Evolutionary conservation across 1,284 basidiomycete genomes (phyloP), one percentile per base, ranked within the genome.

Genomic region (Pyrrhoderma lamaoense): DNA sequence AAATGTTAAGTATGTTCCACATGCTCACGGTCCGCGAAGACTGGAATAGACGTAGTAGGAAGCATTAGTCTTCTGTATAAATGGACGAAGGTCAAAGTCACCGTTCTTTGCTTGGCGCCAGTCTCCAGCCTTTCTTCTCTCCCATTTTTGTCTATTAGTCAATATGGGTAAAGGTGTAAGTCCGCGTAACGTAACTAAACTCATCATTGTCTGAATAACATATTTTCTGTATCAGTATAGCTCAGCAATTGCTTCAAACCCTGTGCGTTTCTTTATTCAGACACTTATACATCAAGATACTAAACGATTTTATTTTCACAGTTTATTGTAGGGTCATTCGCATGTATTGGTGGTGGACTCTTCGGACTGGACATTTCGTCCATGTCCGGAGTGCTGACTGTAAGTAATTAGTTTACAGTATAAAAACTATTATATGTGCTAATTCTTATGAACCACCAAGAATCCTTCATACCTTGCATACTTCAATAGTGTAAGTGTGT

Each of bases 291-390:
- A 27, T 16, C 9, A 39, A n/a, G 8, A 19, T 38, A 22, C 3
- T 34, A 8, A 9, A n/a, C n/a, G n/a, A n/a, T n/a, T 39, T 25
- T n/a, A 7, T 35, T 14, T 7, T 22, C n/a, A 7, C 18, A 58
- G 58, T 85, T 85, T 64, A 64, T 85, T 56, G 83, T 85, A 49
- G 85, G 85, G 25, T 79, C 82, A 14, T 88, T 89, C 66, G 84
- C 85, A 65, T 86, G 84, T 64, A 88, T 89, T 57, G 85, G 85
- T 48, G 85, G 85, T 58, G 81, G 82, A 49, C 74, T 88, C 42
- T 87, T 87, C 63, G 84, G 85, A 61, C 63, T 86, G 69, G 85
- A 89, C 72, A 88, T 88, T 61, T 85, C 79, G 56, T 82, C 82
- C 63, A 87, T 88, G 85, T 84, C 83, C 55, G 84, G 80, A n/a